A percentile compares a stretch with the other conserved stretches of the same genome.
These are phyloP conservation scores for Ploettnerulaceae sp. DNA, from an alignment of 2,329 filamentous ascomycete species.

Conservation along the genomic window DNA sequence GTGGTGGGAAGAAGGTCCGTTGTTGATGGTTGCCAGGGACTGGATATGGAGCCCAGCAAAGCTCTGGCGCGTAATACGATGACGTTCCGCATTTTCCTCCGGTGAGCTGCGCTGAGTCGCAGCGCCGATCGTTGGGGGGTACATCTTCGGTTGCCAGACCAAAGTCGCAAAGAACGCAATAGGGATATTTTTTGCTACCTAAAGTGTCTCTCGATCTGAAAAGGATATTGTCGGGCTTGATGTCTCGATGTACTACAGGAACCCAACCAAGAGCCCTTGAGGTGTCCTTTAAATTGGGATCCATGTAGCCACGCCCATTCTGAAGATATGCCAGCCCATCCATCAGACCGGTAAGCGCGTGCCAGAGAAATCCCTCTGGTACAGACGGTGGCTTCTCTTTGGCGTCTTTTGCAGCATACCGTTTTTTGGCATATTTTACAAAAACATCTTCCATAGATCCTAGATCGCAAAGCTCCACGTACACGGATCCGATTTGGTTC, in stretches of 20 bases:
- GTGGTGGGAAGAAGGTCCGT: constrained; percentile 11
- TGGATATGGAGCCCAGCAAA: constrained; percentile 22
- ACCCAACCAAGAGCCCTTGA: constrained; percentile 16
- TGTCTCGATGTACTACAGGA: constrained; percentile 30
- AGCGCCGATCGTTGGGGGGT: too few species aligned
- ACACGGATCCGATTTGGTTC: constrained; percentile 21
- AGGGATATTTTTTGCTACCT: constrained; percentile 24
- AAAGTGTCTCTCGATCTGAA: constrained; percentile 25
- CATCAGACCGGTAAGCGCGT: constrained; percentile 26
- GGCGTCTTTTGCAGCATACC: not conserved
- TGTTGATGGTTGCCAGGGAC: not conserved
- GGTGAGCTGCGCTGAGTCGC: too few species aligned
- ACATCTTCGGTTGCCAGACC: constrained; percentile 25
- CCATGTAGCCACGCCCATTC: constrained; percentile 15
- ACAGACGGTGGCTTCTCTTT: not conserved
- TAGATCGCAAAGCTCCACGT: constrained; percentile 31
- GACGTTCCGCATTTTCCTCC: too few species aligned
- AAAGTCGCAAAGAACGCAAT: constrained; percentile 30
- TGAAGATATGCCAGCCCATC: constrained; percentile 29
- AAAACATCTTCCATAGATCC: constrained; percentile 27
- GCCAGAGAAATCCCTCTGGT: constrained; percentile 30
- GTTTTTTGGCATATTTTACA: constrained; percentile 13
- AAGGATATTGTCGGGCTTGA: constrained; percentile 32
- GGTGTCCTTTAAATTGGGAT: constrained; percentile 6
- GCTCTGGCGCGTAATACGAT: constrained; percentile 24